Conservation (phyloP, 2,329 filamentous ascomycete genomes). For the Aspergillus fijiensis region DNA sequence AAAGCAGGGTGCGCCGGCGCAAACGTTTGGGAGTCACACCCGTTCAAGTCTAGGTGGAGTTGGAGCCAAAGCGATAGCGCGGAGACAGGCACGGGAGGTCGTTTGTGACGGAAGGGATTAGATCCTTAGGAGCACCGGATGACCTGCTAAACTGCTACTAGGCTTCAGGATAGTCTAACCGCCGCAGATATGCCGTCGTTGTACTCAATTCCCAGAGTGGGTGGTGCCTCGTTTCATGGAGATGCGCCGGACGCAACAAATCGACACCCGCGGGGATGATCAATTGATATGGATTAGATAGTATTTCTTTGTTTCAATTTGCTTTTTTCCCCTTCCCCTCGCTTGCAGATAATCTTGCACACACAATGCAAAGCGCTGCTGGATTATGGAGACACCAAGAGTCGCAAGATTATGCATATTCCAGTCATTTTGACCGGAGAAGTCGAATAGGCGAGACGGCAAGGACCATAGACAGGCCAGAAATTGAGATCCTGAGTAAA, state of each 20-base stretch:
- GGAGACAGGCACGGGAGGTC: conserved; percentile 20
- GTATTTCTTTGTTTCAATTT: neutral
- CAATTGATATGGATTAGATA: neutral
- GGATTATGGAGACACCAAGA: neutral
- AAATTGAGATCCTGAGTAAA: conserved; percentile 10
- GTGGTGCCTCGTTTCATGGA: conserved; percentile 1
- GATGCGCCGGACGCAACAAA: neutral
- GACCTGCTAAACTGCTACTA: neutral
- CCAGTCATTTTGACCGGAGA: neutral
- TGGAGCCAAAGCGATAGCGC: conserved; percentile 16
- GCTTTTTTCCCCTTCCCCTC: neutral
- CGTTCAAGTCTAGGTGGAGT: conserved; percentile 17
- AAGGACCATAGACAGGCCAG: conserved; percentile 11
- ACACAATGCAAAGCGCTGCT: neutral
- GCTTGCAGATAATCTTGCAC: neutral
- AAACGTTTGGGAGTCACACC: conserved; percentile 16
- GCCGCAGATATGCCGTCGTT: neutral
- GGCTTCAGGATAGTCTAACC: conserved; percentile 1
- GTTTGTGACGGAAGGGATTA: conserved; percentile 7
- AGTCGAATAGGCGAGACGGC: conserved; percentile 7
- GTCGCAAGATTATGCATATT: neutral
- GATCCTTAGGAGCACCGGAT: neutral
- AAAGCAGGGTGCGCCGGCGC: conserved; percentile 6
- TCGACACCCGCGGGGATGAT: neutral
- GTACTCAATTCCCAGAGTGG: neutral